Base-by-base conservation (phyloP, 352 stramenopile species). In the Pythium brassicae region DNA sequence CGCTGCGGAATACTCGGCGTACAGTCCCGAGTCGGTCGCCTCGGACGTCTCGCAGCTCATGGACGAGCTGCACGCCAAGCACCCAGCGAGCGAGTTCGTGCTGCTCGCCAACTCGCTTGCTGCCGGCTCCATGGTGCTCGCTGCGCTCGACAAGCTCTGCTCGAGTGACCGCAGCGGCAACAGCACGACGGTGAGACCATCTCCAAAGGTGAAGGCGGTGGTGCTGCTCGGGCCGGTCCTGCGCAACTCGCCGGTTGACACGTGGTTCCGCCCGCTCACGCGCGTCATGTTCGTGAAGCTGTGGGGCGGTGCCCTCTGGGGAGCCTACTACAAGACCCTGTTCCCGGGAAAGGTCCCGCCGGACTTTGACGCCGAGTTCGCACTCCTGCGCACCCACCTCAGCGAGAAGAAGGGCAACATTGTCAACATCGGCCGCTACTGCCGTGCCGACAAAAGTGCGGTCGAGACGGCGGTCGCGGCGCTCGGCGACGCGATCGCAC, bases 281-380 rank as follows among this genome's bases (percentile, higher is more conserved):
- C 64, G 70, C 26, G 29, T 78, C 47, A 45, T 78, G 5, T 73
- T 78, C 52, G 57, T 57, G 26, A 32, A 55, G 14, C 39, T 76
- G 27, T 78, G 69, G 29, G 70, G 64, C 26, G 53, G 56, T 8
- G 59, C 39, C 6, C 4, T 70, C 42, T 78, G 67, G 64, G 34
- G 60, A n/a, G 44, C 17, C n/a, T 78, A 76, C 58, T 78, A 78
- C 67, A 72, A 65, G 35, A 69, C 56, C 15, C 61, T 78, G 15
- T 78, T 59, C 44, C 34, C 54, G 5, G 53, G 63, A 5, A 61
- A 59, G 46, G 22, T 35, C 4, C 66, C 63, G 1, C 48, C 53
- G 0, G 69, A 77, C 32, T 62, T 77, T 47, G 57, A 70, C 5
- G n/a, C 19, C 0, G 69, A 78, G 42, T 23, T 76, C 20, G 48